These are phyloP conservation scores for Tricholoma matsutake DNA, from an alignment of 768 basidiomycete genomes.

Conservation along the genomic window DNA sequence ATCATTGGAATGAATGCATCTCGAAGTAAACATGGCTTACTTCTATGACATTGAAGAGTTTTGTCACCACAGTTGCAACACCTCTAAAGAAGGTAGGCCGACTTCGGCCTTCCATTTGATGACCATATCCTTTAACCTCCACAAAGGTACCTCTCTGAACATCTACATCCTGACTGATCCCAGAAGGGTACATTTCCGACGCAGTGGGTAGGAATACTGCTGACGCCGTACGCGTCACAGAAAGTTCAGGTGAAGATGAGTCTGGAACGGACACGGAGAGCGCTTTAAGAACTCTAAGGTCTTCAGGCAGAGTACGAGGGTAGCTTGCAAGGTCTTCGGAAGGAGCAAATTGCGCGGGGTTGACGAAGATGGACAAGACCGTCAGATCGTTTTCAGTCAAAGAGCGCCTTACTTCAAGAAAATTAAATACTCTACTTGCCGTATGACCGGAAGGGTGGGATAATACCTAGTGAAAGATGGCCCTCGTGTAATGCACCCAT, in stretches of 20 bases:
- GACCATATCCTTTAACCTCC: conserved; percentile 86
- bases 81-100: conserved; percentile 94
- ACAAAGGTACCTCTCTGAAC: conserved; percentile 87
- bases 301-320: conserved; percentile 79
- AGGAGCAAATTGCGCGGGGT: conserved; percentile 96
- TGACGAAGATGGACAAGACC: conserved; percentile 94
- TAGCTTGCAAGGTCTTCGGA: conserved; percentile 91
- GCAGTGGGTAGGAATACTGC: conserved; percentile 81
- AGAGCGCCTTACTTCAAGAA: conserved; percentile 64
- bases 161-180: conserved; percentile 72
- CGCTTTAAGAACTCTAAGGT: conserved; percentile 59
- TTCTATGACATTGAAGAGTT: conserved; percentile 90
- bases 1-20: not conserved
- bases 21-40: conserved; percentile 36
- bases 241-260: conserved; percentile 7
- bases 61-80: conserved; percentile 92
- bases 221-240: conserved; percentile 41
- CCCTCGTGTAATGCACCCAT: conserved; percentile 98
- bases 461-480: conserved; percentile 84
- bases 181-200: conserved; percentile 89
- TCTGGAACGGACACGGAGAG: conserved; percentile 27
- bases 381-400: conserved; percentile 80
- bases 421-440: not conserved
- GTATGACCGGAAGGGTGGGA: not conserved
- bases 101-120: conserved; percentile 89